These are phyloP conservation scores for Phytopythium aichiense DNA, from an alignment of 352 stramenopile species.

Conservation along the genomic window DNA sequence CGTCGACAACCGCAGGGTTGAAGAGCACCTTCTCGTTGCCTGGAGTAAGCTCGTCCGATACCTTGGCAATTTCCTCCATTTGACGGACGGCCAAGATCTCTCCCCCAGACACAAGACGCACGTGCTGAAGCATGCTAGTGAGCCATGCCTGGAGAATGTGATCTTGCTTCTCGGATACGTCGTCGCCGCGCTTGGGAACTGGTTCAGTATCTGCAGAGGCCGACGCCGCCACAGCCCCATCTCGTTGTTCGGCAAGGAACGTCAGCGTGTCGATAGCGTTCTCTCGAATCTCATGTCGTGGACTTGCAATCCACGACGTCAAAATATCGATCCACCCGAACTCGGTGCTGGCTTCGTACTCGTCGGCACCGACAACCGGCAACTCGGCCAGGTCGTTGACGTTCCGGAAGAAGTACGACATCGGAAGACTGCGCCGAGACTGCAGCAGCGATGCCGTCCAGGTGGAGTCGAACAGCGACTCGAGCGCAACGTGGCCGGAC, in stretches of 20 bases:
- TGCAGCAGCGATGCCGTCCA: conserved; percentile 42
- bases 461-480: conserved; percentile 34
- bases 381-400: conserved; percentile 61
- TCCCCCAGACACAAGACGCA: conserved; percentile 46
- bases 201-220: neutral
- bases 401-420: conserved; percentile 58
- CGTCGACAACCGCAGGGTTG: conserved; percentile 63
- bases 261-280: conserved; percentile 72
- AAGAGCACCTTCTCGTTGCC: conserved; percentile 74
- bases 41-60: conserved; percentile 72
- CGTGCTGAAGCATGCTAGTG: conserved; percentile 69
- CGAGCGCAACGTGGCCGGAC: conserved; percentile 36
- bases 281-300: conserved; percentile 42
- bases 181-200: conserved; percentile 5
- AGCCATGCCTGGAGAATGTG: conserved; percentile 79
- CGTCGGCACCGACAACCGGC: conserved; percentile 63
- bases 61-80: conserved; percentile 67
- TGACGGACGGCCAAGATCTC: conserved; percentile 74
- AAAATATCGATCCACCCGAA: conserved; percentile 83
- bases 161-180: conserved; percentile 34
- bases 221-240: neutral
- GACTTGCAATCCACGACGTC: conserved; percentile 63
- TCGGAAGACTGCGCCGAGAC: conserved; percentile 53
- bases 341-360: conserved; percentile 71
- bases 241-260: conserved; percentile 41